phyloP scores from a whole-genome alignment of 108 stramenopile species.

The Aurantiochytrium sp. region DNA sequence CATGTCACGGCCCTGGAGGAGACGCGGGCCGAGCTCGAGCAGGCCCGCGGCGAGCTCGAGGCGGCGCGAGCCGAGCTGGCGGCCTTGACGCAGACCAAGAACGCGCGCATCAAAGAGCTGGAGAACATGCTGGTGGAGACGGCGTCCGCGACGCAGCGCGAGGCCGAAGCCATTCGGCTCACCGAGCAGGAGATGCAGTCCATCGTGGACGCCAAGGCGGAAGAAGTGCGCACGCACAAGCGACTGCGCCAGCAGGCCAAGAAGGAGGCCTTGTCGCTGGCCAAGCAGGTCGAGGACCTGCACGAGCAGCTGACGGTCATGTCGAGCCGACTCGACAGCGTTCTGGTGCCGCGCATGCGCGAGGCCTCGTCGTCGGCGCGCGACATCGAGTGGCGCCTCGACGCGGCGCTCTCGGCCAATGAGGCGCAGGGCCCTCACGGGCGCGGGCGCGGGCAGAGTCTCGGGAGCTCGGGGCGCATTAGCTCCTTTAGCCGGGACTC shows the following conservation, averaged over 20 bases:
- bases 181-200: slow-evolving; percentile 29
- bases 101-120: neutral
- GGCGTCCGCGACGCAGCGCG: neutral
- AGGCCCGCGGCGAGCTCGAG: slow-evolving; percentile 62
- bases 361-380: neutral
- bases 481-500: neutral
- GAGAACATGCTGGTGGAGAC: neutral
- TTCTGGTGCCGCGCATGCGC: neutral
- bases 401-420: neutral
- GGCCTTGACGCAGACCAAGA: neutral
- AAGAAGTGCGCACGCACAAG: neutral
- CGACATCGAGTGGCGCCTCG: slow-evolving; percentile 8
- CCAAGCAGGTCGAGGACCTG: neutral
- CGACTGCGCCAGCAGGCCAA: neutral
- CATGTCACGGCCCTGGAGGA: neutral
- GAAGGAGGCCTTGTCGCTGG: neutral
- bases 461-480: neutral
- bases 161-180: neutral
- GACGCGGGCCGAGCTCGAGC: neutral
- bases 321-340: neutral
- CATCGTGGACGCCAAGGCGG: neutral
- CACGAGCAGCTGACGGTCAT: neutral
- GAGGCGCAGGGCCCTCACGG: neutral
- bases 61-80: neutral
- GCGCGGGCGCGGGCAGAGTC: neutral